Evolutionary conservation across 768 basidiomycete genomes (phyloP).

Genomic region (Boletus pseudo-olivaceus): DNA sequence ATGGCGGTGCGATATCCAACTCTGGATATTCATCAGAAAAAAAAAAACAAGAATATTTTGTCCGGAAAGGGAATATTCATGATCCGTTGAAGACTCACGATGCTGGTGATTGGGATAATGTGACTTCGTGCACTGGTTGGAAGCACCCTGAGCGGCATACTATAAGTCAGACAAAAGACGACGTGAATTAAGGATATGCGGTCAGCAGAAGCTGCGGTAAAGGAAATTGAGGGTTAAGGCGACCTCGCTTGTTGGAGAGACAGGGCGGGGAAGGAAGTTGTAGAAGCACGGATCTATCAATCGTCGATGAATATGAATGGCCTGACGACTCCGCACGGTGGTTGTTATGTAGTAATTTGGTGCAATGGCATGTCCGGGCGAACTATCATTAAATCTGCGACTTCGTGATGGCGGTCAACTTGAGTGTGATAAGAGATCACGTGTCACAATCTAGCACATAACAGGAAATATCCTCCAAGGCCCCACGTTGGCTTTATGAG

Average conservation of each 20-base stretch:
- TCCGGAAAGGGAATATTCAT: not conserved
- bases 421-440: constrained; percentile 1
- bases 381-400: too few species aligned
- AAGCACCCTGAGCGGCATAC: not conserved
- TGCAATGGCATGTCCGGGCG: not conserved
- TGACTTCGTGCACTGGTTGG: not conserved
- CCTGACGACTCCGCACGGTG: not conserved
- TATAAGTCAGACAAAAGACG: not conserved
- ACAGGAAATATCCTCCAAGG: not conserved
- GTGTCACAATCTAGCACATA: not conserved
- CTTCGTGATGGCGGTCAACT: not conserved
- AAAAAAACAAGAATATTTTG: not conserved
- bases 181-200: not conserved
- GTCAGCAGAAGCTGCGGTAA: not conserved
- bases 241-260: too few species aligned
- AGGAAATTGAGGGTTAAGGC: not conserved
- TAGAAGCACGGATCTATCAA: not conserved
- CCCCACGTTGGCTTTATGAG: not conserved
- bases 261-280: not conserved
- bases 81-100: not conserved
- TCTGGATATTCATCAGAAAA: not conserved
- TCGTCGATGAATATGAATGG: not conserved
- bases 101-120: constrained; percentile 1
- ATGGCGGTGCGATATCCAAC: not conserved
- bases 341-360: not conserved